A percentile compares a stretch with the other conserved stretches of the same genome.
Evolutionary conservation across 768 basidiomycete species (phyloP).

Genomic region (Amanita exitialis): DNA sequence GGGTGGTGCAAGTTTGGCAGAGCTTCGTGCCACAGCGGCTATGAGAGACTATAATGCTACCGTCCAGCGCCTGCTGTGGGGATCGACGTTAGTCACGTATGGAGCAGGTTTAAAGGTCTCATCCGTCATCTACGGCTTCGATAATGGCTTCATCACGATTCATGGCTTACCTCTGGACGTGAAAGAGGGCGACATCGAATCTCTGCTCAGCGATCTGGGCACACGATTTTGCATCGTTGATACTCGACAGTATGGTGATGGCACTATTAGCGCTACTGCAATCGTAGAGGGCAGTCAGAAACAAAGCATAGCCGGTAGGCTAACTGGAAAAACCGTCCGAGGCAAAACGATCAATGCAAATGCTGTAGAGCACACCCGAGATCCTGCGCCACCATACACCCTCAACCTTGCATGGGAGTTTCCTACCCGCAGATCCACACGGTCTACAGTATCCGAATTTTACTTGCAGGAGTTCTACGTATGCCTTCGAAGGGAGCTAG

Average conservation of each 20-base stretch:
- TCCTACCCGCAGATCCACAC: neutral
- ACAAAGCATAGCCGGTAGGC: neutral
- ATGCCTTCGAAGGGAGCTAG: neutral
- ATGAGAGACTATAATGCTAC: neutral
- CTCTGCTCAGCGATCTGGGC: slow-evolving; percentile 5
- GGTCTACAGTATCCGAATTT: neutral
- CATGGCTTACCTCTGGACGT: slow-evolving; percentile 10
- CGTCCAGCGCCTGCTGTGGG: neutral
- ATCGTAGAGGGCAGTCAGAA: neutral
- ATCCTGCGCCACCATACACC: neutral
- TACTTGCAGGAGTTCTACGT: neutral
- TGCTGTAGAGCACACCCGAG: neutral
- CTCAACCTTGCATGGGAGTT: neutral
- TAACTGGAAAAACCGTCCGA: neutral
- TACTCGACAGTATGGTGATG: slow-evolving; percentile 8
- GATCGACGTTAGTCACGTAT: slow-evolving; percentile 12
- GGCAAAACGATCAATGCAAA: neutral
- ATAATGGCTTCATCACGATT: slow-evolving; percentile 8
- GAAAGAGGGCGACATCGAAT: slow-evolving; percentile 7
- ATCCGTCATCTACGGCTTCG: slow-evolving; percentile 11
- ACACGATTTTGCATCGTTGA: slow-evolving; percentile 12
- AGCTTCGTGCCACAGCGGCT: neutral
- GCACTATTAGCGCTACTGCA: neutral
- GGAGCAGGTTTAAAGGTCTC: slow-evolving; percentile 12
- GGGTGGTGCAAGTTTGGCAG: neutral